Evolutionary conservation across 345 rosid genomes (phyloP).

Genomic region (Barbarea vulgaris): DNA sequence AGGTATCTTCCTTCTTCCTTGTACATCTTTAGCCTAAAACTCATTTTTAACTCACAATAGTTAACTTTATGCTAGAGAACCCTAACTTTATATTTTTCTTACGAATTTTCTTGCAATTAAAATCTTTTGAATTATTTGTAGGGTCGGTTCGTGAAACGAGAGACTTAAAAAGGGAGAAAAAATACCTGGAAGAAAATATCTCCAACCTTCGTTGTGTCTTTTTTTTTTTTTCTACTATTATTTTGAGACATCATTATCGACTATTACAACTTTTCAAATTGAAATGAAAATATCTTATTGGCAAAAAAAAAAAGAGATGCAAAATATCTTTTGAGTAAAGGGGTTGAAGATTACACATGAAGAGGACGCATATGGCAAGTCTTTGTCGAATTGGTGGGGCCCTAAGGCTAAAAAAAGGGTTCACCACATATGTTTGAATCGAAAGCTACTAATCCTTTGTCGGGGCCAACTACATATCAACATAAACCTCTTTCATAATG

Average conservation of each 20-base stretch:
- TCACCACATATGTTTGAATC: conserved; percentile 32
- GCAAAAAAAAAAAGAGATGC: conserved; percentile 21
- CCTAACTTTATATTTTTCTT: conserved; percentile 6
- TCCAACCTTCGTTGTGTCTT: conserved; percentile 16
- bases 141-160: conserved; percentile 66
- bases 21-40: background rate
- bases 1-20: conserved; percentile 44
- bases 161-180: conserved; percentile 14
- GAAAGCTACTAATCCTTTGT: conserved; percentile 24
- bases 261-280: conserved; percentile 24
- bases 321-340: conserved; percentile 24
- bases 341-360: conserved; percentile 26
- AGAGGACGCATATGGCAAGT: conserved; percentile 34
- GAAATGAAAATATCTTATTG: conserved; percentile 33
- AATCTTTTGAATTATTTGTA: conserved; percentile 45
- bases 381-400: conserved; percentile 23
- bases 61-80: conserved; percentile 1
- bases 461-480: conserved; percentile 16
- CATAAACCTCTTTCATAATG: background rate
- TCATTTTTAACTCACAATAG: background rate
- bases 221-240: conserved; percentile 8
- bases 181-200: conserved; percentile 22
- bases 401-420: conserved; percentile 6
- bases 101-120: background rate
- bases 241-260: conserved; percentile 26